Base-by-base conservation (phyloP, 192 early-diverging fungal genomes). In the Gaertneriomyces semiglobifer region DNA sequence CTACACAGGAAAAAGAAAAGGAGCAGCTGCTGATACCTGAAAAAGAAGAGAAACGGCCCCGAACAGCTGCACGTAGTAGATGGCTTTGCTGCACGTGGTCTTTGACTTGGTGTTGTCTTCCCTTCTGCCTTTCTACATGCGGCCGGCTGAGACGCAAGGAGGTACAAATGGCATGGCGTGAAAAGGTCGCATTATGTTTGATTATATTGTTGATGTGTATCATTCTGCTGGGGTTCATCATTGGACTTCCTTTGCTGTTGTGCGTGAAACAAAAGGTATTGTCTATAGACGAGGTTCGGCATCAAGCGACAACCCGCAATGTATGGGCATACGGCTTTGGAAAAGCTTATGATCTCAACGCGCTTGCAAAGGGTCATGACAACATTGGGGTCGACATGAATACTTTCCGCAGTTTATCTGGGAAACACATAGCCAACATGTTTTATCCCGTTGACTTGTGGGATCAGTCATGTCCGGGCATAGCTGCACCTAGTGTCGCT, bases 151-250 rank as follows among this genome's bases (percentile, higher is more conserved):
- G 79, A 57, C 86, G 89, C 53, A 79, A 88, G 52, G 92, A 95
- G 71, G 79, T 93, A 8, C 90, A 84, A 58, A 92, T 93, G 86
- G 93, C 93, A 14, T 95, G 93, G 93, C 82, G 93, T 53, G 93
- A 95, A 77, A 95, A 95, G 76, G 82, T 98, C 2, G 87, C 95
- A 3, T 59, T 95, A 14, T 90, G 88, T 68, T 33, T 89, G 44
- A 71, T 95, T 56, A 91, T 93, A 50, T 75, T 88, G 44, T 51
- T 86, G 4, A 75, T 91, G 53, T 93, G 90, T 38, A 81, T 69
- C 0, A 62, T 81, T 25, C 79, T 92, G 18, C 81, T 94, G 25
- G 92, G 91, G 67, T 88, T 90, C 60, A 91, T 95, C 69, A 81
- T 91, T 40, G 90, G 87, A 0, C 79, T 95, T 11, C 88, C 89